Base-by-base conservation (phyloP, 352 stramenopile genomes). In the Lagenidium sp. region DNA sequence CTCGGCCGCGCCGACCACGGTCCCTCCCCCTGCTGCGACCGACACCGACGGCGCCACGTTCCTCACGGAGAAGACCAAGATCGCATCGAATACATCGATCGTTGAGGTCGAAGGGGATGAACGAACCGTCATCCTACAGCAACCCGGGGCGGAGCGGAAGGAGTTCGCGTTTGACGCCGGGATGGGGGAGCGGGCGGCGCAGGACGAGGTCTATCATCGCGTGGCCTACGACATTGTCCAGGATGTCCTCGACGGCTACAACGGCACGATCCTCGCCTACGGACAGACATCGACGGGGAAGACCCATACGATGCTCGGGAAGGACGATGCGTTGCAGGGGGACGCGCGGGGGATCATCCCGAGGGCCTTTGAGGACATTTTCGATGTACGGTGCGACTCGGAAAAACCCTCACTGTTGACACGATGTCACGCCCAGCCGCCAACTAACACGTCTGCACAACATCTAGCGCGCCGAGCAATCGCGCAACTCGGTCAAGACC, bases 261-360 rank as follows among this genome's bases (percentile, higher is more conserved):
- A 81, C 45, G 73, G 64, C 24, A 83, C 73, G 18, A 75, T 85
- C 48, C 56, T 85, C 19, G 73, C 69, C 11, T 85, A 85, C 47
- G 73, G 73, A 0, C 73, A 86, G 31, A 85, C 73, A 22, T 55
- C 65, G 22, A 80, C 63, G 12, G 75, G 69, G 39, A 85, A 88
- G 55, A 84, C 72, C 1, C 60, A 85, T 46, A 85, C 69, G 6
- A 85, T 88, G 72, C 53, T 85, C 12, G 75, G 69, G 1, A 54
- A 50, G 11, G 60, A 65, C 2, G 55, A 81, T 34, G 45, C 58
- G 12, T 35, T 69, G 0, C 23, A 61, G 5, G 63, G 59, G 11
- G 49, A 68, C 5, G 37, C 66, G 21, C 67, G 63, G 15, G 75
- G 72, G 2, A 60, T 85, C 22, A 77, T 88, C 36, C 72, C 75